Evolutionary conservation across 371 early-diverging fungal genomes (phyloP), one percentile per base, ranked within the genome.

Genomic region (Enterospora canceri): DNA sequence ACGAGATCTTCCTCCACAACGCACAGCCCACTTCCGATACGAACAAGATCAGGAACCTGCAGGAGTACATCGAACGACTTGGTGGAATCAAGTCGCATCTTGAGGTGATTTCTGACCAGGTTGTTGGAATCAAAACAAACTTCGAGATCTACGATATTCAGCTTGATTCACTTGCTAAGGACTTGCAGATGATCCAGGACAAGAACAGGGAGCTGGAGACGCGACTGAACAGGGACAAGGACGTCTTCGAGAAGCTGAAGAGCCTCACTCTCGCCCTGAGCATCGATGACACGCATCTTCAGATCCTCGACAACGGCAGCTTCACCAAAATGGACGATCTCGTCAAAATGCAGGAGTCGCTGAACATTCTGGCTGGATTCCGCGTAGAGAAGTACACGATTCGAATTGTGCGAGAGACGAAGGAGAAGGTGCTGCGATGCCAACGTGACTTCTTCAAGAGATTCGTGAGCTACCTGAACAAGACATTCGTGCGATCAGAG

Each of bases 201-300:
- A 53, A 74, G 54, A 74, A 65, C 29, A 69, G 34, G 8, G 58
- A 67, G 72, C 49, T 74, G 4, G 74, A 74, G 28, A 54, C 49
- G 26, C 58, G 70, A 59, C 62, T 67, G 26, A 28, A 21, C 21
- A 56, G 64, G 19, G 64, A 74, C 23, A 65, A 50, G 12, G 23
- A 30, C 0, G 60, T 74, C 31, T 70, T 64, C 51, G 62, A 70
- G 29, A 59, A 40, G 4, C 65, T 74, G 16, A 67, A 61, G 56
- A 64, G 59, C 16, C 34, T 74, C 3, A 26, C 57, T 12, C 35
- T 60, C 19, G 53, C 49, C 28, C 55, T 74, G 19, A 58, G 60
- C 47, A 60, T 74, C 0, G 65, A 71, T 33, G 71, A 74, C 21
- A 56, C 57, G 16, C 58, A 74, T 49, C 69, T 70, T 33, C 48